phyloP scores from a whole-genome alignment of 2,329 filamentous ascomycete species.

The Fusarium scirpi region DNA sequence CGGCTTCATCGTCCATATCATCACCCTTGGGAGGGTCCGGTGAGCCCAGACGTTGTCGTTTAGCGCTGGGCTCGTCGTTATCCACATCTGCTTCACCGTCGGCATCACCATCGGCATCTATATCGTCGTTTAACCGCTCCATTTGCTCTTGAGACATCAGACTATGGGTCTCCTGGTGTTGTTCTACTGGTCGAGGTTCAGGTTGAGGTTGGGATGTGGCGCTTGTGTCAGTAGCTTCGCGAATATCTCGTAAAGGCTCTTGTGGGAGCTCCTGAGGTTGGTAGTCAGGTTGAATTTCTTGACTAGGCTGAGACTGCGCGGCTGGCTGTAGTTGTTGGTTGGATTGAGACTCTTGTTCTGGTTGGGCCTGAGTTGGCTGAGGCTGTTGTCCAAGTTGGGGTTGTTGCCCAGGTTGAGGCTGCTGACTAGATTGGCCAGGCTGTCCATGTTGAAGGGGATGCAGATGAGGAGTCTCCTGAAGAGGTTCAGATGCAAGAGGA shows the following conservation, averaged over 20 bases:
- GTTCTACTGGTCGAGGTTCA: conserved; percentile 9
- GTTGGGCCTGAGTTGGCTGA: background rate
- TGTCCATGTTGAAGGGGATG: conserved; percentile 38
- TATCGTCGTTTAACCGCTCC: conserved; percentile 30
- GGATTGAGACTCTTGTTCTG: conserved; percentile 16
- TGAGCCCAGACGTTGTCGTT: conserved; percentile 55
- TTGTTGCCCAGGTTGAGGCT: conserved; percentile 16
- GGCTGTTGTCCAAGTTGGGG: conserved; percentile 8
- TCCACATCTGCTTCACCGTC: conserved; percentile 48
- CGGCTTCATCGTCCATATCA: conserved; percentile 61
- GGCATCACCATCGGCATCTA: conserved; percentile 51
- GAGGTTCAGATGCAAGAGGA: conserved; percentile 22
- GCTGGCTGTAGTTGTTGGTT: conserved; percentile 15
- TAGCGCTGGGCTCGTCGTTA: conserved; percentile 55
- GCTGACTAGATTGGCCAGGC: conserved; percentile 11
- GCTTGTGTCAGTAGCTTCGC: conserved; percentile 20
- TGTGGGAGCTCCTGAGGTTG: conserved; percentile 16
- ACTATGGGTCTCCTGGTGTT: conserved; percentile 13
- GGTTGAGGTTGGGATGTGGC: conserved; percentile 12
- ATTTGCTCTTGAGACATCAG: conserved; percentile 18
- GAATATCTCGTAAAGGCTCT: conserved; percentile 17
- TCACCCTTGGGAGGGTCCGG: conserved; percentile 51
- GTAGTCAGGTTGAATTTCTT: conserved; percentile 5
- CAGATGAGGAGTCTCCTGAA: conserved; percentile 38
- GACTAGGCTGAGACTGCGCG: background rate